A percentile compares a stretch with the other conserved stretches of the same genome.
Conservation (phyloP, 2,329 filamentous ascomycete species). For the Zasmidium cellare region DNA sequence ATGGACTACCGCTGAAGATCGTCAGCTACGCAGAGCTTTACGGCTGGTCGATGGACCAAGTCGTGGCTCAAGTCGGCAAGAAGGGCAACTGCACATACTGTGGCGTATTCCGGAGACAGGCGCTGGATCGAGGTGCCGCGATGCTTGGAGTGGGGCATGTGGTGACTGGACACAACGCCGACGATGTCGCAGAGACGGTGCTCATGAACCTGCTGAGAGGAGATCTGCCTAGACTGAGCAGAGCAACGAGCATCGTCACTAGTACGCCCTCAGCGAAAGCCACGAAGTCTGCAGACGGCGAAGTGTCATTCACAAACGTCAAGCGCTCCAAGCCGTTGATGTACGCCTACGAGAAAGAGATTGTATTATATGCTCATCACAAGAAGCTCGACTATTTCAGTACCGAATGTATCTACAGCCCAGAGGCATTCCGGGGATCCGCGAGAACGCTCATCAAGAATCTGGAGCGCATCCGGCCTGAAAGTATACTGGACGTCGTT, state of each 20-base stretch:
- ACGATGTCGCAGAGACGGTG: slow-evolving; percentile 95
- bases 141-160: slow-evolving; percentile 87
- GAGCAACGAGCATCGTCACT: slow-evolving; percentile 87
- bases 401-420: slow-evolving; percentile 97
- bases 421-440: slow-evolving; percentile 92
- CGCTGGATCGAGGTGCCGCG: slow-evolving; percentile 87
- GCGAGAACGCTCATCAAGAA: slow-evolving; percentile 93
- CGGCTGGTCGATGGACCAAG: slow-evolving; percentile 99
- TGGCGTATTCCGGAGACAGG: slow-evolving; percentile 91
- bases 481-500: slow-evolving; percentile 92
- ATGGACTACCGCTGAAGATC: slow-evolving; percentile 87
- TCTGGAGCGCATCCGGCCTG: slow-evolving; percentile 86
- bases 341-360: slow-evolving; percentile 98
- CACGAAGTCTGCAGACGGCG: slow-evolving; percentile 15
- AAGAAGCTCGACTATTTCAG: slow-evolving; percentile 97
- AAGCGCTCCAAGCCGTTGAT: slow-evolving; percentile 96
- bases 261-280: slow-evolving; percentile 47
- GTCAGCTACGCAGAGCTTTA: slow-evolving; percentile 93
- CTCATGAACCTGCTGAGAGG: slow-evolving; percentile 95
- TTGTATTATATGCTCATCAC: slow-evolving; percentile 95
- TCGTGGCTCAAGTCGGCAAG: slow-evolving; percentile 93
- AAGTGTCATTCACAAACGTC: slow-evolving; percentile 72
- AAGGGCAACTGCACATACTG: slow-evolving; percentile 99
- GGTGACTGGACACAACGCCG: slow-evolving; percentile 95
- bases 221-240: slow-evolving; percentile 80